phyloP scores from a whole-genome alignment of 2,329 filamentous ascomycete species.

The Stylonectria norvegica region DNA sequence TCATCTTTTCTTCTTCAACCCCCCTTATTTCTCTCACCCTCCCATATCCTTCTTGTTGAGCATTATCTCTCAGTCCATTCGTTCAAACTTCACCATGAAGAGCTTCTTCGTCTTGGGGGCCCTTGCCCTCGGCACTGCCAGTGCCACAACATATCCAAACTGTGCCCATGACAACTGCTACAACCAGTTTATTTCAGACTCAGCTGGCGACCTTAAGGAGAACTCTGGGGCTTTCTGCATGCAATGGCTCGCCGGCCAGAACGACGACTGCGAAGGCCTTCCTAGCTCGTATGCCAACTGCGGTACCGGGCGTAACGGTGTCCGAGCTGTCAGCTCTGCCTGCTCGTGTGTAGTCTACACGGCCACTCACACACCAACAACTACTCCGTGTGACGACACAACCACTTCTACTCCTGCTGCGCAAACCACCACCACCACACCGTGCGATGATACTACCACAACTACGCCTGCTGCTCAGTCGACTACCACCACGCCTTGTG shows the following conservation, averaged over 20 bases:
- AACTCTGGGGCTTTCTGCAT: conserved; percentile 29
- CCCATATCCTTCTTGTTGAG: conserved; percentile 9
- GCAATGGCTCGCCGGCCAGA: conserved; percentile 30
- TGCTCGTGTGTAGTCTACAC: conserved; percentile 39
- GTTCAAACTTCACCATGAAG: conserved; percentile 34
- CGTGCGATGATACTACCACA: conserved; percentile 1
- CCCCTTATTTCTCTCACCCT: background rate
- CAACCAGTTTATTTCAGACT: conserved; percentile 22
- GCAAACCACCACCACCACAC: conserved; percentile 3
- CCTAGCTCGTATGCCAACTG: no score
- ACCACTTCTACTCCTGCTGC: conserved; percentile 2
- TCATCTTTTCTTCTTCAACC: conserved; percentile 14
- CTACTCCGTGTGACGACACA: no score
- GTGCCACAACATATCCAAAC: conserved; percentile 27
- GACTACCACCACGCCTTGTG: conserved; percentile 1
- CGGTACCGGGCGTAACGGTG: conserved; percentile 29
- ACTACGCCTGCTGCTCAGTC: conserved; percentile 2
- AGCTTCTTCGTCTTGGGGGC: conserved; percentile 29
- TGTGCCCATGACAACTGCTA: conserved; percentile 36
- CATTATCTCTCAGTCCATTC: conserved; percentile 26
- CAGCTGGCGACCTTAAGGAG: background rate
- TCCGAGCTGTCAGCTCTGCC: conserved; percentile 27
- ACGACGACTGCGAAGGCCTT: conserved; percentile 27
- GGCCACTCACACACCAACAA: conserved; percentile 25
- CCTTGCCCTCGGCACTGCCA: conserved; percentile 29